phyloP scores from a whole-genome alignment of 148 eudicot species.

The Fagopyrum esculentum region DNA sequence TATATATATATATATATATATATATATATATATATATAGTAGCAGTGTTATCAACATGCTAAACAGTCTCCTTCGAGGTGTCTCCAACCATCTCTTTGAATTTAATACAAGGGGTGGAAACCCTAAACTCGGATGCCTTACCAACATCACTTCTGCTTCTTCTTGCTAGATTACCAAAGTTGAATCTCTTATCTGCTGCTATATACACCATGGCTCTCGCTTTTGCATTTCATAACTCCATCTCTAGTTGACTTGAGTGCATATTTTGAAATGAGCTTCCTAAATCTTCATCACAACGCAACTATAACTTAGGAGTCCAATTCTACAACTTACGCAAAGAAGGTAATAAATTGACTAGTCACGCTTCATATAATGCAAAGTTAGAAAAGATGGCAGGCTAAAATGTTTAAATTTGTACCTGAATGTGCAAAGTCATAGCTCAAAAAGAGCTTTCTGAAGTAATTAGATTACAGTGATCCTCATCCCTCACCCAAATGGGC shows the following conservation, averaged over 20 bases:
- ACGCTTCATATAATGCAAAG: not conserved
- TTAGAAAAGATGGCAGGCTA: not conserved
- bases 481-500: conserved; percentile 67
- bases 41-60: conserved; percentile 5
- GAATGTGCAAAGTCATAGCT: conserved; percentile 79
- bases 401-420: conserved; percentile 31
- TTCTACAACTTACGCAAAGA: too few species aligned
- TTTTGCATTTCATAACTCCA: conserved; percentile 51
- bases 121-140: conserved; percentile 7
- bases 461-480: conserved; percentile 46
- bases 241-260: conserved; percentile 72
- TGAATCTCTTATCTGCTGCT: conserved; percentile 13
- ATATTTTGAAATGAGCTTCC: not conserved
- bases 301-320: too few species aligned
- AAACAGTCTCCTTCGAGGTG: conserved; percentile 1
- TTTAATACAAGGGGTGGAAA: conserved; percentile 9
- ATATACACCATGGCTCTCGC: conserved; percentile 8
- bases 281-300: too few species aligned
- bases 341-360: not conserved
- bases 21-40: not conserved
- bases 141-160: conserved; percentile 6
- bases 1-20: too few species aligned
- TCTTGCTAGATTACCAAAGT: conserved; percentile 4
- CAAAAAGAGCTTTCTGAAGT: conserved; percentile 57
- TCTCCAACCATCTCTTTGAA: conserved; percentile 10